Percentiles rank a stretch among this genome's conserved stretches.
phyloP scores from a whole-genome alignment of 2,329 filamentous ascomycete genomes.

The Hypoxylon sp. region DNA sequence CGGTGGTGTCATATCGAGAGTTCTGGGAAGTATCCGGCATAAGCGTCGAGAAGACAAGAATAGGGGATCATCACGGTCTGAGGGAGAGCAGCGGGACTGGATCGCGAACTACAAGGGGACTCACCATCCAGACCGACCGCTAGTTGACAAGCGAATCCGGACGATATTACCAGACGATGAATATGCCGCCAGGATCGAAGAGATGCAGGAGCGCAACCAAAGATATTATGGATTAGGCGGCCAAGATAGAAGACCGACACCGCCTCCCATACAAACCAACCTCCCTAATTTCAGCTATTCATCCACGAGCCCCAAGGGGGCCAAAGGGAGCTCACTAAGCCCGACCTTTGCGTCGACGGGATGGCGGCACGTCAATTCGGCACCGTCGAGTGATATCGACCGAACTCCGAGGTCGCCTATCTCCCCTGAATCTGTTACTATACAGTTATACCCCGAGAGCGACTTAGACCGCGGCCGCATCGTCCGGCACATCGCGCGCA shows the following conservation, averaged over 20 bases:
- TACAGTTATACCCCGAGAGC: constrained; percentile 22
- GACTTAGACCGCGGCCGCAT: constrained; percentile 22
- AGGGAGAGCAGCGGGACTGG: constrained; percentile 31
- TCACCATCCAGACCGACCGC: constrained; percentile 42
- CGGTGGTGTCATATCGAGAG: constrained; percentile 32
- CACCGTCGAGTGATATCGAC: neutral
- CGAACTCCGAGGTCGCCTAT: neutral
- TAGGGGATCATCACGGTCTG: neutral
- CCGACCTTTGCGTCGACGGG: neutral
- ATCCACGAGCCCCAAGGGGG: constrained; percentile 27
- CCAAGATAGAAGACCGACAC: neutral
- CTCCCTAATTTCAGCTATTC: constrained; percentile 36
- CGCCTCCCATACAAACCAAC: neutral
- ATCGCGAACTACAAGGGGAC: constrained; percentile 32
- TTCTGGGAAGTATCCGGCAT: constrained; percentile 37
- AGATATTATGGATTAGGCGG: constrained; percentile 11
- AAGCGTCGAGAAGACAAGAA: constrained; percentile 22
- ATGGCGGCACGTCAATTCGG: constrained; percentile 1
- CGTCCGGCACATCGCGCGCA: constrained; percentile 14
- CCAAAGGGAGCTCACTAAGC: neutral
- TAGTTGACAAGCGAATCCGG: constrained; percentile 28
- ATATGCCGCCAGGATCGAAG: constrained; percentile 28
- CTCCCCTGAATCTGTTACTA: constrained; percentile 24
- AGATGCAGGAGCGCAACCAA: constrained; percentile 35
- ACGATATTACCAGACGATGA: constrained; percentile 26